phyloP scores from a whole-genome alignment of 306 rosid genomes.

The Sesbania bispinosa region DNA sequence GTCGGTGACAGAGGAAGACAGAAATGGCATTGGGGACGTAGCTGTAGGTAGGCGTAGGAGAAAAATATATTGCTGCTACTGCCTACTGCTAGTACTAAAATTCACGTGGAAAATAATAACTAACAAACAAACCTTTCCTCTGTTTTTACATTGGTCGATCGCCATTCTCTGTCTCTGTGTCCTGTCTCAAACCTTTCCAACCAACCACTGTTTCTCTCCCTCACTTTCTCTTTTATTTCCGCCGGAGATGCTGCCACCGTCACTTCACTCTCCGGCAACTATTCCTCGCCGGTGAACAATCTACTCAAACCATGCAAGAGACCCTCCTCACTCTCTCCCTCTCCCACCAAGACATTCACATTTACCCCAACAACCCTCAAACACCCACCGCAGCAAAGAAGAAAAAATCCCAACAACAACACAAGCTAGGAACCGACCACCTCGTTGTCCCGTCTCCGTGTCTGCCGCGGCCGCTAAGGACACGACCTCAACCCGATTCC shows the following conservation, averaged over 20 bases:
- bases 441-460: slow-evolving; percentile 29
- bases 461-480: slow-evolving; percentile 3
- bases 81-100: too few relatives aligned
- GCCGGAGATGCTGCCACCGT: slow-evolving; percentile 26
- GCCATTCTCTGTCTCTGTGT: not conserved
- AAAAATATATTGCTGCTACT: too few relatives aligned
- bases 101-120: too few relatives aligned
- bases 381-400: slow-evolving; percentile 10
- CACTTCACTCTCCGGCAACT: slow-evolving; percentile 21
- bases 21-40: too few relatives aligned
- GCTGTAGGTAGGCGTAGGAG: too few relatives aligned
- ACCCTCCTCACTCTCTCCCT: slow-evolving; percentile 35
- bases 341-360: slow-evolving; percentile 24
- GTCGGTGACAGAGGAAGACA: too few relatives aligned
- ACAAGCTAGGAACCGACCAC: not conserved
- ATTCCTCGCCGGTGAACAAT: not conserved
- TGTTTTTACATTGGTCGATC: not conserved
- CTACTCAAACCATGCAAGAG: slow-evolving; percentile 40
- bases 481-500: slow-evolving; percentile 9
- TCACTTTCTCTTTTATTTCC: not conserved
- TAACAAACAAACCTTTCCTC: not conserved
- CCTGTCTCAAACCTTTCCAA: not conserved
- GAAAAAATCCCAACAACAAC: slow-evolving; percentile 28
- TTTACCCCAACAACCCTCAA: not conserved
- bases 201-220: not conserved